Base-by-base conservation (phyloP, 75 land plant species). In the Picea glauca region DNA sequence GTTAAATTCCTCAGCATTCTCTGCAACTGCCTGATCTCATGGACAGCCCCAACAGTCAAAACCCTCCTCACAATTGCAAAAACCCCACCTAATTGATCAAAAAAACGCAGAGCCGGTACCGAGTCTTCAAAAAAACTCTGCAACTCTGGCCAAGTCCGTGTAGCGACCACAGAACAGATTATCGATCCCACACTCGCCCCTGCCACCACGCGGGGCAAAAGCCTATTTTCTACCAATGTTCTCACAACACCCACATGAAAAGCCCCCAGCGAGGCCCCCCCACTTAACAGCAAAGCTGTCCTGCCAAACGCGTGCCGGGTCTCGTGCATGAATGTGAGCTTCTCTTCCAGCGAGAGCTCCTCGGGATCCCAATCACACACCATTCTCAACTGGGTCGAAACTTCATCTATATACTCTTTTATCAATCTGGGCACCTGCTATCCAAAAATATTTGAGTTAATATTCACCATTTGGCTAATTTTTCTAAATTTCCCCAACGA, bases 141-240 rank as follows among this genome's bases (percentile, higher is more conserved):
- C 4, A 98, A 85, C 86, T 98, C 99, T 23, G 99, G 88, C 99
- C 99, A 91, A 2, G 98, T 90, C 62, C 98, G 81, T 15, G 99
- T 98, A 38, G 93, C 99, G 30, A 92, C 84, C 21, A 98, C 76
- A n/a, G 98, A 76, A 74, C 98, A 95, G 68, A 92, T 87, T 57
- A 98, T 89, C 0, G 99, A 95, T 33, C 99, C 99, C 12, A 93
- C 99, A 78, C 98, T 95, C 8, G 98, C 93, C 14, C 99, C 99
- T 2, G 99, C 99, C 33, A 98, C 85, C 3, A 98, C 89, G 26
- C 99, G 76, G 2, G 99, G 99, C 76, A 98, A 76, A 15, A 98
- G 90, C 77, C 91, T 88, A 75, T 98, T 92, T 76, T 98, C 99
- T 1, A 97, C 90, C 63, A 98, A 78, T 4, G 99, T 93, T 76